Base-by-base conservation (phyloP, 805 yeast genomes). In the Candida schatavii region DNA sequence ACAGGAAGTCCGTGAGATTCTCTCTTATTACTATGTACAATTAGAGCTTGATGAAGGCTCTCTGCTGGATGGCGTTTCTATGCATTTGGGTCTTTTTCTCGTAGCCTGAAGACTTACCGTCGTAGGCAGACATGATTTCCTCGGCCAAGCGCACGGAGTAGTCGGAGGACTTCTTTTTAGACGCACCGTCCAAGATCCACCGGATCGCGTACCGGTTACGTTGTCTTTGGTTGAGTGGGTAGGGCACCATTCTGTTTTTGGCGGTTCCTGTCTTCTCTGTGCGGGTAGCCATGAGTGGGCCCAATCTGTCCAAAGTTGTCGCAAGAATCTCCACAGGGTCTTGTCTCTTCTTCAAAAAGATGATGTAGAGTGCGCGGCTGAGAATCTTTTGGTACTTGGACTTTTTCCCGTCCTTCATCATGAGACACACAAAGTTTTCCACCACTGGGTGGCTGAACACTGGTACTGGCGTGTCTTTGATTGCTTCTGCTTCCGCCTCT, bases 401-500 rank as follows among this genome's bases (percentile, higher is more conserved):
- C 62, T 90, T 93, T 62, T 83, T 82, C 33, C 99, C 99, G 58
- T 88, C 83, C 57, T 87, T 81, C 98, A 93, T 93, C 46, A 93
- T 81, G 68, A 89, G 74, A 59, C 89, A 89, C 41, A 87, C 83
- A 56, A 93, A 78, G 52, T 85, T 83, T 38, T 82, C 81, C 37
- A 90, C 70, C 17, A 82, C 77, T n/a, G 86, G 84, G 52, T 88
- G 93, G 35, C 68, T 65, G 48, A 73, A 70, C 21, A 68, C 55
- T 21, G 96, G 95, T 23, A 88, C 66, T 10, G 78, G 75, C 46
- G 68, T 66, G 31, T 62, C 69, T 44, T 73, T 66, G 39, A 83
- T 64, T 10, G 58, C 61, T 42, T 74, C 78, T 34, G 70, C 70
- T 59, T 88, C 80, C 4, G 68, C 74, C 19, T 77, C 41, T 62